Evolutionary conservation across 2,329 filamentous ascomycete species (phyloP), one percentile per base, ranked within the genome.

Genomic region (Cladophialophora bantiana): DNA sequence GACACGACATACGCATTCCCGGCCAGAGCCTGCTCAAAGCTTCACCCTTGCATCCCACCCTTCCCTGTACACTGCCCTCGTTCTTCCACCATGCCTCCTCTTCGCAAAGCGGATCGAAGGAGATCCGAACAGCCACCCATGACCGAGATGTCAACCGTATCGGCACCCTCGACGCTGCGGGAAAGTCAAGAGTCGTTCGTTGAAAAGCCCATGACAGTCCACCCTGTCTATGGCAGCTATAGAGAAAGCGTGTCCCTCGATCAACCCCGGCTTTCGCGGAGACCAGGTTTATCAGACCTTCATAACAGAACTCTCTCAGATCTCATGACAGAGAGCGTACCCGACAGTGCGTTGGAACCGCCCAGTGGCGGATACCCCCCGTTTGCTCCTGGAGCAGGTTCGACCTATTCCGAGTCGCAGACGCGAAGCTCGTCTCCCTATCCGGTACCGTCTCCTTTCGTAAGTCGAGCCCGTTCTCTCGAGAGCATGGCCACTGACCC

Each of bases 391-490:
- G 42, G 67, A 61, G 58, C 67, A 53, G 50, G 58, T 35, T 70
- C 71, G 32, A 67, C 65, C 31, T 65, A 62, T 42, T 68, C 65
- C 20, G 62, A 60, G 58, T 66, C 62, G 20, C 59, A 69, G 65
- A 70, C 57, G n/a, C 69, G 45, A 68, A 75, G 59, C 40, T 73
- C 73, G 34, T 73, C 73, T 1, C 75, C 75, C 0, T 74, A 73
- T 56, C 76, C 75, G n/a, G 45, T 34, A 45, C 36, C 77, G 6
- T 76, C 76, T 15, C 74, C 74, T 32, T 70, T 77, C 67, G 75
- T 78, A 73, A 56, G 74, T 72, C 26, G 57, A 62, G 31, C 42
- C 4, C 40, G 12, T 4, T 31, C 18, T 62, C 18, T 45, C 38
- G 64, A 66, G 61, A 59, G 32, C 6, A 52, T 65, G 13, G 35